Base-by-base conservation (phyloP, 2,329 filamentous ascomycete genomes). In the Aureobasidium pullulans region DNA sequence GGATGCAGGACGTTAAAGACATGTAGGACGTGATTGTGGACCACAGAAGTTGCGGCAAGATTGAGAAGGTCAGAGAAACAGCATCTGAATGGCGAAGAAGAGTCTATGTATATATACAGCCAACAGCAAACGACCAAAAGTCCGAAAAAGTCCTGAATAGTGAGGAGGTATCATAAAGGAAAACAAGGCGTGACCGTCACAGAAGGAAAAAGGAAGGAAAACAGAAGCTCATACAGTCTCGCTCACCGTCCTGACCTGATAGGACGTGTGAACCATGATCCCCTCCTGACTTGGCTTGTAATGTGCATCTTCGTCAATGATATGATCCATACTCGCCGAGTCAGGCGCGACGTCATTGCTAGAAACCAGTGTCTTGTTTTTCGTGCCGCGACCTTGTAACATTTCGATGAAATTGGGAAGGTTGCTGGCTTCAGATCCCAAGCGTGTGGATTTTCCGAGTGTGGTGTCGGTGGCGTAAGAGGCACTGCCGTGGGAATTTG, bases 181-280 rank as follows among this genome's bases (percentile, higher is more conserved):
- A 32, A 47, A 50, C 19, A 36, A 9, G 32, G 29, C 5, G n/a
- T 23, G 19, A 29, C 28, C 32, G n/a, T 9, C 13, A 39, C 16
- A 13, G 16, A 39, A 50, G 6, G 28, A 36, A n/a, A 1, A 23
- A 48, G 9, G 7, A 31, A 13, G 19, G 16, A 2, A 15, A 28
- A 28, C 2, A 29, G 42, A 29, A 28, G 15, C n/a, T 57, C 19
- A 57, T 8, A 57, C 53, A 47, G 34, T 19, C 32, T 57, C 54
- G 15, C 43, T 57, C 23, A 57, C 54, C 0, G 54, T 57, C 32
- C 54, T 29, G 3, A 57, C 54, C 23, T 57, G 54, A 32, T 57
- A 57, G 7, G 54, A 57, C n/a, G 54, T 57, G 40, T 57, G 54
- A 23, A 57, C 54, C 54, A 57, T 57, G 23, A 57, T 57, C 4